Base-by-base conservation (phyloP, 805 yeast genomes). In the Wickerhamiella occidentalis region DNA sequence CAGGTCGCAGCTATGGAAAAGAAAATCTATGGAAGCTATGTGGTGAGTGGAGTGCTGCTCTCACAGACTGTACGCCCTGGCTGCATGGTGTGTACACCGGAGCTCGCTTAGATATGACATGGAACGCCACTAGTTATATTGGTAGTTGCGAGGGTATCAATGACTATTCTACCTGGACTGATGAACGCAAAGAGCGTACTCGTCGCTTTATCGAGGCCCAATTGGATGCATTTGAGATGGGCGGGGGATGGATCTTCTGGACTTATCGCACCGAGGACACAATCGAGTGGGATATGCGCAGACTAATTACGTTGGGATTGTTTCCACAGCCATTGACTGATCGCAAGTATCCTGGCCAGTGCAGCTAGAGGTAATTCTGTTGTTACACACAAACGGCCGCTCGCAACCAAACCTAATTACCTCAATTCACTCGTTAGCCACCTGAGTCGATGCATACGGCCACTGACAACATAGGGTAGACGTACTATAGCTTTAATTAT, bases 181-280 rank as follows among this genome's bases (percentile, higher is more conserved):
- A 67, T 7, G 72, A 74, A 29, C 74, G 75, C 61, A 76, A 72
- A 60, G 60, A 58, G 15, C 71, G 76, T 54, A 75, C 79, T 44
- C 78, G 95, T 64, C 73, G 69, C 58, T 85, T 72, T 62, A 69
- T 86, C 47, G 95, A 87, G 67, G 94, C 94, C 44, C 95, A 87
- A 70, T 68, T 87, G 61, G 95, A 86, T 63, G 85, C 94, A 1
- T 79, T 72, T 59, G 83, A 79, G 57, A 74, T 73, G 58, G 63
- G 62, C 19, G 53, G 77, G 51, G 96, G 96, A 26, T 86, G 95
- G 95, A 75, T 85, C 49, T 83, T 84, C 70, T 86, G 95, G 96
- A 77, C 81, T 63, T 86, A 85, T 81, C 86, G 85, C 71, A 82
- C 94, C 29, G 95, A 87, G 66, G 67, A 66, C 55, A 71, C 84